Percentiles rank a stretch among this genome's conserved stretches.
Evolutionary conservation across 306 rosid species (phyloP).

Genomic region (Prinsepia uniflora): DNA sequence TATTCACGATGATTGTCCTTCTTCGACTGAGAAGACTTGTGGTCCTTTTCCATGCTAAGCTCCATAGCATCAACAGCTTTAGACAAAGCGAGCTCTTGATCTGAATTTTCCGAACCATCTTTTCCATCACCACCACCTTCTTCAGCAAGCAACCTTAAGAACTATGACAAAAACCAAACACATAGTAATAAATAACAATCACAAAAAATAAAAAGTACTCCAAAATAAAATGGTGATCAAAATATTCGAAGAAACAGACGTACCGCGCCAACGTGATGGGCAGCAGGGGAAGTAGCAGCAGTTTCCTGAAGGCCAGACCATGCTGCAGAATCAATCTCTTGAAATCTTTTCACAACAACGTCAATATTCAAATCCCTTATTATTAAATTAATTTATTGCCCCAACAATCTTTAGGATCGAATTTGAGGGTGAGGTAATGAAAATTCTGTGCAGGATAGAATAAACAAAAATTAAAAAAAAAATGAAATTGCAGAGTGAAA

Average conservation of each 20-base stretch:
- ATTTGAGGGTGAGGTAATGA: background rate
- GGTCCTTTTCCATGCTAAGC: conserved; percentile 42
- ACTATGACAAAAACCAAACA: conserved; percentile 41
- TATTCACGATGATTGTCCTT: conserved; percentile 56
- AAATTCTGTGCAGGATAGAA: background rate
- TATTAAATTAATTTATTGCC: background rate
- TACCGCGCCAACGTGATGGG: conserved; percentile 86
- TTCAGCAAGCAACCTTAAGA: conserved; percentile 69
- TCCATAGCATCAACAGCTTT: conserved; percentile 56
- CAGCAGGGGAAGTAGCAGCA: conserved; percentile 61
- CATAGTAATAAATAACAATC: background rate
- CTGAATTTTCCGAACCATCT: conserved; percentile 45
- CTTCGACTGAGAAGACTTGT: conserved; percentile 40
- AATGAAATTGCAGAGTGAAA: background rate
- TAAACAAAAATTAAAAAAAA: background rate
- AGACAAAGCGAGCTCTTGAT: conserved; percentile 66
- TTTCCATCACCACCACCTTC: conserved; percentile 45
- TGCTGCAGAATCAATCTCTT: conserved; percentile 63
- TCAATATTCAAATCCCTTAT: background rate
- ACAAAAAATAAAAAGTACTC: background rate
- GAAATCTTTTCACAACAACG: conserved; percentile 40
- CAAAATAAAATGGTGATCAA: background rate
- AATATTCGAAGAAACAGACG: conserved; percentile 17
- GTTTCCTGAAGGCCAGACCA: conserved; percentile 93
- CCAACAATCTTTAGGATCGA: background rate